Conservation (phyloP, 1,284 basidiomycete genomes). For the Pseudozyma pruni region DNA sequence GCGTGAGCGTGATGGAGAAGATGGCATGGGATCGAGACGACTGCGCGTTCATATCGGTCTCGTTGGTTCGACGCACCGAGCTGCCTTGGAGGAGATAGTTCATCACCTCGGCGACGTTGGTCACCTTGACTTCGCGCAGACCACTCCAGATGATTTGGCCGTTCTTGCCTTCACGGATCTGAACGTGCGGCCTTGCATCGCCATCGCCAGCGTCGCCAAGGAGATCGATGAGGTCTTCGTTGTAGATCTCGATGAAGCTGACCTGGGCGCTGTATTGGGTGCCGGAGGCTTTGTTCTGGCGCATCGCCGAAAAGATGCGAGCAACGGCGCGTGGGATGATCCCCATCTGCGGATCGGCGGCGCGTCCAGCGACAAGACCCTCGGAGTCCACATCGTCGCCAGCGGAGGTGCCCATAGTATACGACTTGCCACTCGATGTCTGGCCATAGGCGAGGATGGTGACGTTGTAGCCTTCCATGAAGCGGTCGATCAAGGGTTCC, state of each 20-base stretch:
- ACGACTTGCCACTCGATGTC: conserved; percentile 95
- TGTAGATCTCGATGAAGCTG: conserved; percentile 87
- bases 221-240: conserved; percentile 74
- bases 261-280: conserved; percentile 59
- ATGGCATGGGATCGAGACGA: conserved; percentile 98
- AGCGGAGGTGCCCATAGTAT: conserved; percentile 79
- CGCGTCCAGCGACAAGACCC: conserved; percentile 46
- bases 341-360: conserved; percentile 71
- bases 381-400: conserved; percentile 57
- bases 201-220: conserved; percentile 57
- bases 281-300: conserved; percentile 70
- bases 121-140: conserved; percentile 87
- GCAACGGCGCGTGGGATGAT: conserved; percentile 94
- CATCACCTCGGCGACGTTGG: conserved; percentile 88
- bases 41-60: conserved; percentile 98
- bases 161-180: conserved; percentile 95
- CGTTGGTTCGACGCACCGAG: conserved; percentile 88
- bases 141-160: conserved; percentile 98
- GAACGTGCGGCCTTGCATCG: conserved; percentile 78
- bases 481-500: conserved; percentile 85
- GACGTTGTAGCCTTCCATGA: conserved; percentile 95
- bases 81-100: conserved; percentile 83
- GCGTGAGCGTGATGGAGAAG: conserved; percentile 92
- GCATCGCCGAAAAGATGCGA: conserved; percentile 83
- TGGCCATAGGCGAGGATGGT: conserved; percentile 98